phyloP scores from a whole-genome alignment of 805 yeast genomes.

The Debaryomyces maramus region DNA sequence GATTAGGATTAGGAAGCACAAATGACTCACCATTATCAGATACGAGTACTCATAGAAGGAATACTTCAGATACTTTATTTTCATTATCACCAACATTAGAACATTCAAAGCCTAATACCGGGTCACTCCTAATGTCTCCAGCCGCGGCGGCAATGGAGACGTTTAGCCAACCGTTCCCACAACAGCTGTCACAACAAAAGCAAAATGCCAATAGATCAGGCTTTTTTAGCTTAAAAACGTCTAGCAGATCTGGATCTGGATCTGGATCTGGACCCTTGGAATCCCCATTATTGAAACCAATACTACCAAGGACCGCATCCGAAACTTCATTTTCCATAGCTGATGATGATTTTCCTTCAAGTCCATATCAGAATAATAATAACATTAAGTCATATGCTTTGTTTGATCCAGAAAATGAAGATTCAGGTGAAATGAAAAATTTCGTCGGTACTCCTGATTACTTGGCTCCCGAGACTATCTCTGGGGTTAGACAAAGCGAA shows the following conservation, averaged over 20 bases:
- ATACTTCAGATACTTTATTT: conserved; percentile 46
- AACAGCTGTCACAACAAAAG: conserved; percentile 2
- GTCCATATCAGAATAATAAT: conserved; percentile 22
- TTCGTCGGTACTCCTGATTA: conserved; percentile 98
- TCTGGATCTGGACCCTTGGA: conserved; percentile 44
- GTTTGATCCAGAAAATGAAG: conserved; percentile 67
- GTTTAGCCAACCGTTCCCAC: conserved; percentile 6
- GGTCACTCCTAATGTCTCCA: conserved; percentile 12
- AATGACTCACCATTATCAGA: conserved; percentile 29
- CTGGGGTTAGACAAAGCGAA: conserved; percentile 79
- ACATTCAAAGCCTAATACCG: conserved; percentile 14
- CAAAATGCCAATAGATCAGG: conserved; percentile 2
- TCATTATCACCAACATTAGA: conserved; percentile 44
- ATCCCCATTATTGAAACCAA: conserved; percentile 52
- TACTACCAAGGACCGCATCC: conserved; percentile 49
- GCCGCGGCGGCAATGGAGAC: conserved; percentile 13
- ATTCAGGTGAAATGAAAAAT: conserved; percentile 45
- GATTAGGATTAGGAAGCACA: conserved; percentile 6
- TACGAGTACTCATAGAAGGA: conserved; percentile 27
- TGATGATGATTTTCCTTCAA: conserved; percentile 48
- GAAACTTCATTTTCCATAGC: conserved; percentile 58
- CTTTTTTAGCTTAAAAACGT: conserved; percentile 3
- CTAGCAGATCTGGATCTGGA: conserved; percentile 15
- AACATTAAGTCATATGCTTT: conserved; percentile 52
- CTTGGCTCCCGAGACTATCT: conserved; percentile 92